These are phyloP conservation scores for Bryum argenteum DNA, from an alignment of 225 moss, liverwort and hornwort genomes.

Conservation along the genomic window DNA sequence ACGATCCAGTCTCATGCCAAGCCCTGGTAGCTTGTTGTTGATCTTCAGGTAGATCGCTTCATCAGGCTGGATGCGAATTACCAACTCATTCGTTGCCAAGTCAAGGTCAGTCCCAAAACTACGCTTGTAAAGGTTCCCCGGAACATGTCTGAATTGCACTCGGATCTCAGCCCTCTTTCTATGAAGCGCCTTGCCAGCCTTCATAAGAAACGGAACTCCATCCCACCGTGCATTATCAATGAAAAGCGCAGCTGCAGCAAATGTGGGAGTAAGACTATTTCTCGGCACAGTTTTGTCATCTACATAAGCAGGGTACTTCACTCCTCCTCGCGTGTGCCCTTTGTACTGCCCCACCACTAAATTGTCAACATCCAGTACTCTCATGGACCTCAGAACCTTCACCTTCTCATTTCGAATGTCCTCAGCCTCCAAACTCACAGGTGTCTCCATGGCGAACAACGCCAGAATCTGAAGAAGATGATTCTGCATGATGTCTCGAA, in stretches of 20 bases:
- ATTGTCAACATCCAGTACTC: constrained; percentile 56
- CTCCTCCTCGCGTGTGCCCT: constrained; percentile 76
- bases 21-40: constrained; percentile 91
- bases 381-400: constrained; percentile 94
- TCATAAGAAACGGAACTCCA: constrained; percentile 96
- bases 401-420: constrained; percentile 98
- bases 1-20: constrained; percentile 89
- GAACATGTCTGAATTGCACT: constrained; percentile 94
- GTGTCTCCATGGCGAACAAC: constrained; percentile 95
- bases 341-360: constrained; percentile 91
- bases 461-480: constrained; percentile 95
- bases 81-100: constrained; percentile 90
- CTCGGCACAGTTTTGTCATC: constrained; percentile 90
- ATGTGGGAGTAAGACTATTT: constrained; percentile 86
- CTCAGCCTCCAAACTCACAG: constrained; percentile 92
- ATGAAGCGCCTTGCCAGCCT: constrained; percentile 91
- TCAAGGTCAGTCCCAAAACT: constrained; percentile 93
- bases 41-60: constrained; percentile 94
- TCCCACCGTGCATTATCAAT: constrained; percentile 96
- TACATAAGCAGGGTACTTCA: constrained; percentile 82
- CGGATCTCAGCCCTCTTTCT: constrained; percentile 81
- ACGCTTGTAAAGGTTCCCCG: constrained; percentile 91
- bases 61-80: constrained; percentile 91
- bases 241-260: constrained; percentile 92
- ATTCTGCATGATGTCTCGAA: constrained; percentile 97